phyloP scores from a whole-genome alignment of 768 basidiomycete genomes.

The Coprinopsis cinerea region DNA sequence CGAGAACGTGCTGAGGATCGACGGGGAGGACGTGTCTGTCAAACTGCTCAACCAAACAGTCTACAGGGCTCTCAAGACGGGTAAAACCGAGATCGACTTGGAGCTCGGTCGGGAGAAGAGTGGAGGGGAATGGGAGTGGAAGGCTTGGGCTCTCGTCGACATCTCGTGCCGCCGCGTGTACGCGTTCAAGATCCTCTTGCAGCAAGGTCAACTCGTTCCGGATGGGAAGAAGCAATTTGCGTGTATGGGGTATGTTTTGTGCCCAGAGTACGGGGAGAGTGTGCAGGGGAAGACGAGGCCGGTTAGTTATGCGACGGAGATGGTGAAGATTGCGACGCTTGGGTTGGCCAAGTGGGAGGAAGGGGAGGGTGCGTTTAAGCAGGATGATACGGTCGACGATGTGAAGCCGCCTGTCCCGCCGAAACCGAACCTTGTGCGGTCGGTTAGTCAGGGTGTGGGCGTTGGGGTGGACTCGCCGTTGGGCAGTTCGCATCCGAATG shows the following conservation, averaged over 20 bases:
- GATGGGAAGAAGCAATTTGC: conserved; percentile 21
- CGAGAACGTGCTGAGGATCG: conserved; percentile 19
- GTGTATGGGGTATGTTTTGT: conserved; percentile 30
- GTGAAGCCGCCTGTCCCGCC: conserved; percentile 25
- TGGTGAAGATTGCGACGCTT: conserved; percentile 22
- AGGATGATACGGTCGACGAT: conserved; percentile 31
- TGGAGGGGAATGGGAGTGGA: conserved; percentile 30
- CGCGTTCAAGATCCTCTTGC: conserved; percentile 33
- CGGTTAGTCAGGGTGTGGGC: not conserved
- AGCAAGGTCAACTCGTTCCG: conserved; percentile 21
- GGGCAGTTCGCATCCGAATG: not conserved
- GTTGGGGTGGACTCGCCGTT: conserved; percentile 1
- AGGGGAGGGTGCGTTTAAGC: too few relatives aligned
- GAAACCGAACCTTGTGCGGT: conserved; percentile 18
- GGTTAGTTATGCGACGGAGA: conserved; percentile 30
- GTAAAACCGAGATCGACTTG: conserved; percentile 32
- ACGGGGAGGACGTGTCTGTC: conserved; percentile 18
- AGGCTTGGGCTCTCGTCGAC: conserved; percentile 32
- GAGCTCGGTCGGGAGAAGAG: conserved; percentile 24
- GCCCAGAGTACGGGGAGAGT: conserved; percentile 29
- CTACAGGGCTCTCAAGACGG: conserved; percentile 30
- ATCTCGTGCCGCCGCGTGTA: conserved; percentile 34
- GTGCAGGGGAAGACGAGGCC: conserved; percentile 22
- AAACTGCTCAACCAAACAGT: conserved; percentile 27
- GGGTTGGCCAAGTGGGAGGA: conserved; percentile 17